Conservation (phyloP, 176 grass and related monocot genomes). For the Raddia distichophylla region DNA sequence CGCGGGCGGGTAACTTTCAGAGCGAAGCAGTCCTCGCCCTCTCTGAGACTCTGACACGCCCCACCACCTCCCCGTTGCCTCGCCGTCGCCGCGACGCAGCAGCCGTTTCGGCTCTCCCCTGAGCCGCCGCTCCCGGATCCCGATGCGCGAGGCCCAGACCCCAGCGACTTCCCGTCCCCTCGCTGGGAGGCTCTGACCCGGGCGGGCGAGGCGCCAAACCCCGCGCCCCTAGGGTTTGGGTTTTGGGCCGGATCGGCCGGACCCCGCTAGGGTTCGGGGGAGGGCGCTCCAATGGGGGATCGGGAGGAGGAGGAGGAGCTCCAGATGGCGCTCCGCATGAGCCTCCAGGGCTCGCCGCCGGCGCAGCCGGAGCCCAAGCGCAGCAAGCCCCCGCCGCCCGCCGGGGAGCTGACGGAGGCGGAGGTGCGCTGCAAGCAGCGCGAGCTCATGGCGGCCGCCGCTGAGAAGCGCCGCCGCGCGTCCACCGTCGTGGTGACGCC, state of each 20-base stretch:
- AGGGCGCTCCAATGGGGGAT: conserved; percentile 59
- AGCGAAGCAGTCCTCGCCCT: neutral
- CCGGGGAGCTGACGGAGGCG: conserved; percentile 65
- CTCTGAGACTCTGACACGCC: conserved; percentile 48
- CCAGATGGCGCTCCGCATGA: conserved; percentile 95
- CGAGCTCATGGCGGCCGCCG: conserved; percentile 86
- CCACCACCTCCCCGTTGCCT: conserved; percentile 32
- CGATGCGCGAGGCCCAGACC: conserved; percentile 39
- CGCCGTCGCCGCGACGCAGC: conserved; percentile 41
- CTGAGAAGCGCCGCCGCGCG: conserved; percentile 72
- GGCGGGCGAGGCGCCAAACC: conserved; percentile 20
- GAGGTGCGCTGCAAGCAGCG: conserved; percentile 70
- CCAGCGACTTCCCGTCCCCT: neutral
- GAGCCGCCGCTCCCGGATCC: conserved; percentile 50
- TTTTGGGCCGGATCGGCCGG: conserved; percentile 34
- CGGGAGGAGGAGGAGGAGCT: conserved; percentile 93
- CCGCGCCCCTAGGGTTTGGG: conserved; percentile 50
- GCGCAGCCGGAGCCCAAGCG: conserved; percentile 88
- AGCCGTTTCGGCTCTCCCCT: conserved; percentile 13
- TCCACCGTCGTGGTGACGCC: neutral
- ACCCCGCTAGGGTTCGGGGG: conserved; percentile 13
- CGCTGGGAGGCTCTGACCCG: conserved; percentile 28
- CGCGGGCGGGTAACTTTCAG: neutral
- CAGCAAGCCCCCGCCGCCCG: conserved; percentile 60
- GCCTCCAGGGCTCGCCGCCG: conserved; percentile 78